Evolutionary conservation across 495 filamentous ascomycete genomes (phyloP).

Genomic region (Staphylotrichum longicolle): DNA sequence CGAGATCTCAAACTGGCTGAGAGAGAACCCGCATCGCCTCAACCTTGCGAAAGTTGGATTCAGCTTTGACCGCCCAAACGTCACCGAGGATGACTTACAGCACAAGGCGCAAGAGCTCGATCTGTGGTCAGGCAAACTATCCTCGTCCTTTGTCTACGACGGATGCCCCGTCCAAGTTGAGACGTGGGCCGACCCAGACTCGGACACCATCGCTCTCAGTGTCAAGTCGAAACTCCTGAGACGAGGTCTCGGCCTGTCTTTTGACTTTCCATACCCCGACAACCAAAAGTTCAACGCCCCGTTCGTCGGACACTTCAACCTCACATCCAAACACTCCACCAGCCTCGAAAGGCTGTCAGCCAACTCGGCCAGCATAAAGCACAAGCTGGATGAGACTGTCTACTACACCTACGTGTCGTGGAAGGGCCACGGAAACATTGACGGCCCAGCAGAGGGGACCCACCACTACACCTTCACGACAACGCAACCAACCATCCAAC

Average conservation of each 20-base stretch:
- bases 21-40: conserved; percentile 52
- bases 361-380: conserved; percentile 42
- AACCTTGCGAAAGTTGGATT: conserved; percentile 52
- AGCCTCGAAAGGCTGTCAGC: conserved; percentile 25
- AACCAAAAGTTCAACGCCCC: conserved; percentile 47
- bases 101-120: conserved; percentile 48
- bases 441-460: conserved; percentile 33
- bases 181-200: conserved; percentile 47
- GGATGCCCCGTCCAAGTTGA: conserved; percentile 40
- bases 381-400: conserved; percentile 44
- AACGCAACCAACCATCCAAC: conserved; percentile 23
- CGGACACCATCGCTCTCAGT: conserved; percentile 47
- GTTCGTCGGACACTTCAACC: conserved; percentile 51
- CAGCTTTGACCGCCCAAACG: conserved; percentile 40
- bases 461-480: conserved; percentile 47
- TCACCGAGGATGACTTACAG: conserved; percentile 40
- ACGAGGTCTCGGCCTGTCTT: conserved; percentile 44
- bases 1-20: conserved; percentile 54
- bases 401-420: conserved; percentile 45
- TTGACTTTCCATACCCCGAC: conserved; percentile 53
- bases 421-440: conserved; percentile 38
- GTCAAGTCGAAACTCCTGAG: conserved; percentile 43
- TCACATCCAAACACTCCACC: conserved; percentile 45
- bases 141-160: conserved; percentile 46
- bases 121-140: conserved; percentile 48